Evolutionary conservation across 441 rosid species (phyloP), one percentile per base, ranked within the genome.

Genomic region (Geranium incanum): DNA sequence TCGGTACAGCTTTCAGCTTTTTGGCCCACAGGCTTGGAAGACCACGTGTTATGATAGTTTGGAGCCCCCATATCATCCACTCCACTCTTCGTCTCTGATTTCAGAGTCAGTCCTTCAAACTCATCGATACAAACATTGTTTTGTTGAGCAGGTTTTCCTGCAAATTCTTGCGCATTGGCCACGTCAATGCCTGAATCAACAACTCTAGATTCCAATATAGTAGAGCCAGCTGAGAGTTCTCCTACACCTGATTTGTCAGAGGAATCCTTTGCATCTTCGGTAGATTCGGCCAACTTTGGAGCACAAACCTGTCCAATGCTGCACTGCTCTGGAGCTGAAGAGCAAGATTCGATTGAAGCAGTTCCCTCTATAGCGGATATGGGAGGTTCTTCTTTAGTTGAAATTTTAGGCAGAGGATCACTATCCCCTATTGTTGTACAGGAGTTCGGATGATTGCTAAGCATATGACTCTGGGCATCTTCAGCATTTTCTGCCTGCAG

Each of bases 51-150:
- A 69, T 72, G 69, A 70, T 80, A 76, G 79, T 68, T 71, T 69
- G 28, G 39, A 78, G 67, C 76, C 36, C 74, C 84, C 74, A 63
- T 55, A 67, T 80, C 85, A 71, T 69, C 73, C 57, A 36, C 71
- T 71, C 60, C 75, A 69, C 52, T 76, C 70, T 84, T 75, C 15
- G 81, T 74, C 66, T 78, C 84, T 70, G 86, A 73, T 48, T 39
- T 66, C 68, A 77, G 75, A 65, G 69, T 79, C 71, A 77, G 76
- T 33, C 23, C 71, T 70, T 76, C 87, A 72, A 72, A 72, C 69
- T 78, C 78, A 48, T 67, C 73, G 63, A 81, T 74, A 76, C 81
- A 86, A 75, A 79, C 76, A 75, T 85, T 81, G 64, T 74, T 79
- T 74, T 78, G 85, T 64, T 72, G 36, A 73, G 68, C 66, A 41